A percentile compares a stretch with the other conserved stretches of the same genome.
Conservation (phyloP, 352 stramenopile species). For the Globisporangium middletonii region DNA sequence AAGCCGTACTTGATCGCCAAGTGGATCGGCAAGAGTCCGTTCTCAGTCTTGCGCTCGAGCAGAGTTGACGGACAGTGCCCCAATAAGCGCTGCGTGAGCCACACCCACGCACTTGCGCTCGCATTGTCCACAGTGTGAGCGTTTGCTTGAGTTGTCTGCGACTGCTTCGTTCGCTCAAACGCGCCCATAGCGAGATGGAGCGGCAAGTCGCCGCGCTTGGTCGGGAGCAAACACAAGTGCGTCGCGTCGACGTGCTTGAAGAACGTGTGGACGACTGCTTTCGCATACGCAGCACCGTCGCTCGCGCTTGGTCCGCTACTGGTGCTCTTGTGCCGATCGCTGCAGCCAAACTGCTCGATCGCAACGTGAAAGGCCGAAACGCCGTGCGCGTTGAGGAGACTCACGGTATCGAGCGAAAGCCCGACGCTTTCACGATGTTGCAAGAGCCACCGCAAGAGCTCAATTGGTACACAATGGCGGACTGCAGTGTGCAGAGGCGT, state of each 20-base stretch:
- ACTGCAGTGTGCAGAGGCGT: slow-evolving; percentile 35
- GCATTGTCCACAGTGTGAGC: background rate
- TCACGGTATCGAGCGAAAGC: slow-evolving; percentile 7
- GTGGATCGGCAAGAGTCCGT: slow-evolving; percentile 29
- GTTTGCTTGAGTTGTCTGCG: background rate
- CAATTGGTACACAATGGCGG: slow-evolving; percentile 25
- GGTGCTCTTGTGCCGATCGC: background rate
- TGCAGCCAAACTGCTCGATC: slow-evolving; percentile 24
- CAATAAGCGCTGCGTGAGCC: slow-evolving; percentile 21
- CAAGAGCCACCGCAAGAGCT: slow-evolving; percentile 35
- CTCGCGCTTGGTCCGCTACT: background rate
- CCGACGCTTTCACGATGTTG: background rate
- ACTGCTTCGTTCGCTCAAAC: slow-evolving; percentile 21
- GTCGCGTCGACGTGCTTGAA: slow-evolving; percentile 23
- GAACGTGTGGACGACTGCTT: slow-evolving; percentile 33
- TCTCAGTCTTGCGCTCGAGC: slow-evolving; percentile 18
- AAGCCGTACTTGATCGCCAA: slow-evolving; percentile 40
- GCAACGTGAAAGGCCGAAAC: slow-evolving; percentile 38
- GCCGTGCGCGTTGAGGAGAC: slow-evolving; percentile 28
- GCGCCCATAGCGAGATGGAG: slow-evolving; percentile 47
- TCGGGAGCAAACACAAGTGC: slow-evolving; percentile 25
- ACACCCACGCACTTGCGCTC: slow-evolving; percentile 18
- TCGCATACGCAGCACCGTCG: slow-evolving; percentile 16
- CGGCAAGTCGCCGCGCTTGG: slow-evolving; percentile 36
- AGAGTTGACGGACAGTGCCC: slow-evolving; percentile 17